Conservation (phyloP, 176 grass and related monocot genomes). For the Hyparrhenia diplandra region DNA sequence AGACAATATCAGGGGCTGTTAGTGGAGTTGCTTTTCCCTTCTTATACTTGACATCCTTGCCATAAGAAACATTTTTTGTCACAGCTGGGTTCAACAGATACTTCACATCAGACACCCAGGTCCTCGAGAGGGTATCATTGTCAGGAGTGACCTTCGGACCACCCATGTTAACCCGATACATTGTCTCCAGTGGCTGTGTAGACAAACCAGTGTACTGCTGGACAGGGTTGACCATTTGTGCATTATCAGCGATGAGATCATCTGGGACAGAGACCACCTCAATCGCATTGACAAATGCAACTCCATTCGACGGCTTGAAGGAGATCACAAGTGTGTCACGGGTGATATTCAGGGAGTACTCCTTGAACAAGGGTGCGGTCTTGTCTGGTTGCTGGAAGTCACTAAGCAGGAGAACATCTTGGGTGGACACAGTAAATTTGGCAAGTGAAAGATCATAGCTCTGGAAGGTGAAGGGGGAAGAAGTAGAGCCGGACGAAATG, state of each 20-base stretch:
- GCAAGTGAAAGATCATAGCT: slow-evolving; percentile 66
- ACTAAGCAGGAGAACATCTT: slow-evolving; percentile 74
- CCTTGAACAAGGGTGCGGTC: slow-evolving; percentile 65
- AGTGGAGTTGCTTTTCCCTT: slow-evolving; percentile 39
- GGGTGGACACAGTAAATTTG: slow-evolving; percentile 77
- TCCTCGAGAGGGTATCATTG: slow-evolving; percentile 79
- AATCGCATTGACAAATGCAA: slow-evolving; percentile 85
- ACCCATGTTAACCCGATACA: slow-evolving; percentile 81
- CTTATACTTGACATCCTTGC: slow-evolving; percentile 40
- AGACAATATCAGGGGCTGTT: slow-evolving; percentile 65
- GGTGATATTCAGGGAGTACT: slow-evolving; percentile 73
- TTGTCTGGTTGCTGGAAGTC: slow-evolving; percentile 65
- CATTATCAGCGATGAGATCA: slow-evolving; percentile 47
- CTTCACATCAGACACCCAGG: slow-evolving; percentile 57
- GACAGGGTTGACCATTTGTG: slow-evolving; percentile 55
- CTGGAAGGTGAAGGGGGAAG: slow-evolving; percentile 77
- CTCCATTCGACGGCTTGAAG: slow-evolving; percentile 65
- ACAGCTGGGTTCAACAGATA: slow-evolving; percentile 58
- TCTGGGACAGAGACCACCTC: slow-evolving; percentile 82
- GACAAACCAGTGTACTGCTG: slow-evolving; percentile 58
- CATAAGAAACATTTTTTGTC: slow-evolving; percentile 17
- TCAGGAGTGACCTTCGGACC: slow-evolving; percentile 65
- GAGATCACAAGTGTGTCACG: slow-evolving; percentile 70
- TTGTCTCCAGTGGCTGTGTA: slow-evolving; percentile 60
- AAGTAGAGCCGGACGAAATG: slow-evolving; percentile 91